A percentile compares a stretch with the other conserved stretches of the same genome.
Evolutionary conservation across 1,284 basidiomycete species (phyloP).

Genomic region (Fistulina hepatica): DNA sequence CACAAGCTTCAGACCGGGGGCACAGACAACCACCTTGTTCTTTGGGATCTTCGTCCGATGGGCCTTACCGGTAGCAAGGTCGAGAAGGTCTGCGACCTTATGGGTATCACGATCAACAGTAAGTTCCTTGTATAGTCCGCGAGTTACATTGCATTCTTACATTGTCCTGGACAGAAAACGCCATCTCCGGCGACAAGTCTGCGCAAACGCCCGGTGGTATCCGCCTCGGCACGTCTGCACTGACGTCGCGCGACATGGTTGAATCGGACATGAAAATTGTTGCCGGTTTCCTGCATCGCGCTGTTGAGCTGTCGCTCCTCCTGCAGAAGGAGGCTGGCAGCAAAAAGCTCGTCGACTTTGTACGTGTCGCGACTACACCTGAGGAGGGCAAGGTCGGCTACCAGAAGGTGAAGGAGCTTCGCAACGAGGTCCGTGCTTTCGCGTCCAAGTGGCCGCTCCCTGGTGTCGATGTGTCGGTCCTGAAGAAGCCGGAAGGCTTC

Average conservation of each 20-base stretch:
- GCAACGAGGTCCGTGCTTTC: constrained; percentile 69
- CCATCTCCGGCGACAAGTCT: constrained; percentile 90
- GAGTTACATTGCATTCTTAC: constrained; percentile 2
- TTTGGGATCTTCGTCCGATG: constrained; percentile 95
- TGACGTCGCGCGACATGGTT: constrained; percentile 91
- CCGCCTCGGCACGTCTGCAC: constrained; percentile 88
- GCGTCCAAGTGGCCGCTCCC: constrained; percentile 87
- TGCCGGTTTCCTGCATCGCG: constrained; percentile 86
- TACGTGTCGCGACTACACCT: constrained; percentile 67
- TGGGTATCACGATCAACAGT: constrained; percentile 95
- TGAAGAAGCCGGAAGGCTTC: constrained; percentile 58
- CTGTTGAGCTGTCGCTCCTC: constrained; percentile 77
- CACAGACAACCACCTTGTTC: constrained; percentile 95
- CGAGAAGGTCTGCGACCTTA: constrained; percentile 92
- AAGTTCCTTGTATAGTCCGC: constrained; percentile 21
- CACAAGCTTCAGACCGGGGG: constrained; percentile 97
- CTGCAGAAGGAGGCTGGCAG: constrained; percentile 92
- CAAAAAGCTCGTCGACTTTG: constrained; percentile 95
- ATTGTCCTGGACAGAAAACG: constrained; percentile 59
- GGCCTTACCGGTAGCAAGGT: constrained; percentile 96
- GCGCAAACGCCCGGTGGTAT: constrained; percentile 97
- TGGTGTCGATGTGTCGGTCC: constrained; percentile 64
- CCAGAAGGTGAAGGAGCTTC: constrained; percentile 60
- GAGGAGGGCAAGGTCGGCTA: constrained; percentile 65
- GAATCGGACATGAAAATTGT: constrained; percentile 84